These are phyloP conservation scores for Ampelomyces quisqualis DNA, from an alignment of 2,329 filamentous ascomycete species.

Conservation along the genomic window DNA sequence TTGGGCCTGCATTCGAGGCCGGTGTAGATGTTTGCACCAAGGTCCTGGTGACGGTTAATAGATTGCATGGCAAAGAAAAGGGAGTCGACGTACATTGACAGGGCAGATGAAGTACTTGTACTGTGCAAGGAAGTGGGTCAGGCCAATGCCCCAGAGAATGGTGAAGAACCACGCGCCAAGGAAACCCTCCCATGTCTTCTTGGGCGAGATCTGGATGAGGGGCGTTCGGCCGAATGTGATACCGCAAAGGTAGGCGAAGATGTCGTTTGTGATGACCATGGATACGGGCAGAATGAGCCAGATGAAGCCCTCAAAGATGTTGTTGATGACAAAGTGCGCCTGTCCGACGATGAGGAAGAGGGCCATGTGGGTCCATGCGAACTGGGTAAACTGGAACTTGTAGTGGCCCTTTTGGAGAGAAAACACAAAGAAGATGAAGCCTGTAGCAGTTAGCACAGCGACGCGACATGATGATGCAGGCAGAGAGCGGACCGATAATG, in stretches of 20 bases:
- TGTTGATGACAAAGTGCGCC: slow-evolving; percentile 99
- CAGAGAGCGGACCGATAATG: slow-evolving; percentile 72
- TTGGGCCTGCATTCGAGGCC: slow-evolving; percentile 88
- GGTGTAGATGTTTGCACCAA: slow-evolving; percentile 89
- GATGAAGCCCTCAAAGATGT: slow-evolving; percentile 98
- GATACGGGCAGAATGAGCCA: slow-evolving; percentile 98
- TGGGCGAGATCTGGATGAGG: slow-evolving; percentile 95
- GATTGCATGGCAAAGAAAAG: background rate
- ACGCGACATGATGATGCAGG: background rate
- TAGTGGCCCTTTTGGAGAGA: slow-evolving; percentile 95
- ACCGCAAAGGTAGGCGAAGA: slow-evolving; percentile 95
- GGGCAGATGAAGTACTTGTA: slow-evolving; percentile 99
- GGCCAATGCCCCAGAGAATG: slow-evolving; percentile 75
- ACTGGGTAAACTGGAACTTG: slow-evolving; percentile 98
- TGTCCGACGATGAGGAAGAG: slow-evolving; percentile 97
- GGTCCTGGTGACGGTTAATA: slow-evolving; percentile 54
- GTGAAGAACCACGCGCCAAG: slow-evolving; percentile 96
- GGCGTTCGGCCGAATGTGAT: slow-evolving; percentile 96
- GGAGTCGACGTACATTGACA: slow-evolving; percentile 65
- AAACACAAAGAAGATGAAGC: slow-evolving; percentile 96
- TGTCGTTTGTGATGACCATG: slow-evolving; percentile 97
- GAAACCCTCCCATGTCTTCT: slow-evolving; percentile 99
- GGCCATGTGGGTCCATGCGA: slow-evolving; percentile 99
- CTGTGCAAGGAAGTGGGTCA: slow-evolving; percentile 81
- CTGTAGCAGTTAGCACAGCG: slow-evolving; percentile 51